Conservation (phyloP, 208 protist genomes). For the Crithidia fasciculata region DNA sequence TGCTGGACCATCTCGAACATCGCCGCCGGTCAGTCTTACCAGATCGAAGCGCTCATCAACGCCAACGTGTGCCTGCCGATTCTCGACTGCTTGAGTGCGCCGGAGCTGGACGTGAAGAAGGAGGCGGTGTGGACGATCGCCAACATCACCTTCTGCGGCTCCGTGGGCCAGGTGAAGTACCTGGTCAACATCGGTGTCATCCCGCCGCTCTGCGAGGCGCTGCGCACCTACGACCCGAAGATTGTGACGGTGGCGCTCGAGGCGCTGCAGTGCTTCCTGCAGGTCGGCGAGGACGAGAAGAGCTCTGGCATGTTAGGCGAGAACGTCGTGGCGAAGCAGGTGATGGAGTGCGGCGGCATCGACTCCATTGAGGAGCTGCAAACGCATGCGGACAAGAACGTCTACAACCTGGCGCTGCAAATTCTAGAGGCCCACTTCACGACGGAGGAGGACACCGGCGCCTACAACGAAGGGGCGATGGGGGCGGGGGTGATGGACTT, state of each 20-base stretch:
- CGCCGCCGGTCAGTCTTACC: conserved; percentile 93
- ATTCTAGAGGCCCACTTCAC: conserved; percentile 95
- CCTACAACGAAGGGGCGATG: conserved; percentile 13
- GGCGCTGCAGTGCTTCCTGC: conserved; percentile 96
- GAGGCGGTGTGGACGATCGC: conserved; percentile 98
- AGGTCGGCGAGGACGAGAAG: conserved; percentile 67
- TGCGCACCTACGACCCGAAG: conserved; percentile 87
- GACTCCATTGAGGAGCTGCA: conserved; percentile 96
- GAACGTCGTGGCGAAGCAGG: conserved; percentile 75
- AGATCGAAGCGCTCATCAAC: conserved; percentile 95
- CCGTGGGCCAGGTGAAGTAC: conserved; percentile 89
- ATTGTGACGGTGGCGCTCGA: conserved; percentile 96
- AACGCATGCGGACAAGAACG: conserved; percentile 91
- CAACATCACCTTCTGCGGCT: conserved; percentile 96
- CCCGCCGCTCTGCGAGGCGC: conserved; percentile 92
- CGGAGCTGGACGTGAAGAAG: conserved; percentile 96
- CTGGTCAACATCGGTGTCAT: conserved; percentile 92
- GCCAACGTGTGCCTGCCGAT: conserved; percentile 94
- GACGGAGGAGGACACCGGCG: conserved; percentile 47
- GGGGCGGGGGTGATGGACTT: conserved; percentile 25
- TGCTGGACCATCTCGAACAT: conserved; percentile 99
- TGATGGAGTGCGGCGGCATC: conserved; percentile 94
- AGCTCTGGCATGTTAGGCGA: conserved; percentile 33
- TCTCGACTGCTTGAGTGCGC: conserved; percentile 81
- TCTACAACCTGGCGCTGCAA: conserved; percentile 94